Conservation (phyloP, 1,139 yeast genomes). For the Blastobotrys indianensis region DNA sequence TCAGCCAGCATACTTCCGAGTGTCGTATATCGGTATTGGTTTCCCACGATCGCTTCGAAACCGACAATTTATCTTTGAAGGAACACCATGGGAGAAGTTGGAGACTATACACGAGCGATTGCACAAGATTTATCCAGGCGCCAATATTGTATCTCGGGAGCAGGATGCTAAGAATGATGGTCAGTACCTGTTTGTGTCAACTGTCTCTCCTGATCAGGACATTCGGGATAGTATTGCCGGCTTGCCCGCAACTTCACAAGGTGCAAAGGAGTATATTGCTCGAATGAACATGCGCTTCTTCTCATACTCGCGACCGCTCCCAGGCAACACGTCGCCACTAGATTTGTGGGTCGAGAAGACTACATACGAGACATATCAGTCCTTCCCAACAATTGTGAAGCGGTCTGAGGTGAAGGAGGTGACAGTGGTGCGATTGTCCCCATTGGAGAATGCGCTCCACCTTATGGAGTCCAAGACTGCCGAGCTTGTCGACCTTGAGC, state of each 20-base stretch:
- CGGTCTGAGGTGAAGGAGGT: slow-evolving; percentile 63
- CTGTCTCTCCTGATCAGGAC: slow-evolving; percentile 61
- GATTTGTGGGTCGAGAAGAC: slow-evolving; percentile 89
- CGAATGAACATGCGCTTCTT: slow-evolving; percentile 64
- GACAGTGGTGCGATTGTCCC: slow-evolving; percentile 63
- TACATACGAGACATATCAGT: slow-evolving; percentile 64
- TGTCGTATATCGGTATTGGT: slow-evolving; percentile 77
- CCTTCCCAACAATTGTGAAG: slow-evolving; percentile 87
- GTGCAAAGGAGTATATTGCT: slow-evolving; percentile 29
- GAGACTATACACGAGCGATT: slow-evolving; percentile 77
- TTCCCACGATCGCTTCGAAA: slow-evolving; percentile 75
- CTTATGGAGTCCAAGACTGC: slow-evolving; percentile 63
- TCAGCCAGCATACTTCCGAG: slow-evolving; percentile 74
- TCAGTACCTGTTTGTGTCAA: slow-evolving; percentile 63
- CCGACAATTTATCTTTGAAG: slow-evolving; percentile 76
- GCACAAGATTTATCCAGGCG: slow-evolving; percentile 74
- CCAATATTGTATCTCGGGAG: slow-evolving; percentile 64
- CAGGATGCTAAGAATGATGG: slow-evolving; percentile 66
- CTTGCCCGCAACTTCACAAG: slow-evolving; percentile 20
- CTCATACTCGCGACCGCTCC: slow-evolving; percentile 62
- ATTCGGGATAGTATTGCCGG: slow-evolving; percentile 28
- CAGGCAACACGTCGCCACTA: slow-evolving; percentile 66
- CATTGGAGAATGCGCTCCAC: slow-evolving; percentile 75
- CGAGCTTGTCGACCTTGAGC: slow-evolving; percentile 65
- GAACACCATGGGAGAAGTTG: slow-evolving; percentile 81